Percentiles rank a stretch among this genome's conserved stretches.
Conservation (phyloP, 768 basidiomycete species). For the Kwoniella shandongensis region DNA sequence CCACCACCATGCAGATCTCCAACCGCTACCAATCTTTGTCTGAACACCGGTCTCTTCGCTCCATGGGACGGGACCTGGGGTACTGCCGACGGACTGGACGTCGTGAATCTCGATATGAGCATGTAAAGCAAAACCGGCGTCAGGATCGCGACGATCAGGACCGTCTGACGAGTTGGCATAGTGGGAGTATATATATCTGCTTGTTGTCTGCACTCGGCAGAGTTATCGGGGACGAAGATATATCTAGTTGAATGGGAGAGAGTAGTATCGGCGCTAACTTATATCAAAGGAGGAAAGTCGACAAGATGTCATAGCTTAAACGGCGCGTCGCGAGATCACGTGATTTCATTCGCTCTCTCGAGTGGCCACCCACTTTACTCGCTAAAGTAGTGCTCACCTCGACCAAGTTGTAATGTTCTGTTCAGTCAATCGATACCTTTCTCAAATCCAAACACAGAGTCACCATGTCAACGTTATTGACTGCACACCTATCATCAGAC, state of each 20-base stretch:
- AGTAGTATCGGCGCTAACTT: background rate
- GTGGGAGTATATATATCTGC: too few species aligned
- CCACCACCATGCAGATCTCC: constrained; percentile 80
- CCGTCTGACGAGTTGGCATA: constrained; percentile 10
- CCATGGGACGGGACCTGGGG: constrained; percentile 4
- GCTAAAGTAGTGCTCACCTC: too few species aligned
- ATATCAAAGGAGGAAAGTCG: background rate
- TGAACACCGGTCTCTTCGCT: constrained; percentile 13
- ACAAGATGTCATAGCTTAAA: background rate
- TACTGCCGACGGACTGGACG: background rate
- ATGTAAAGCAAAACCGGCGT: constrained; percentile 8
- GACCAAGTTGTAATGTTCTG: too few species aligned
- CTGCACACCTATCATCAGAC: constrained; percentile 30
- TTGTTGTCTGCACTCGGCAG: background rate
- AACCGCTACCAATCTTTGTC: constrained; percentile 67
- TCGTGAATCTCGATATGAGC: constrained; percentile 2
- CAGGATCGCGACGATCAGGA: constrained; percentile 4
- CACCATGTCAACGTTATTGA: constrained; percentile 38
- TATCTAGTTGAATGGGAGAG: background rate
- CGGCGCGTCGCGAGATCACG: background rate
- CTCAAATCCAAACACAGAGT: too few species aligned
- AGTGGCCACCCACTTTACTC: too few species aligned
- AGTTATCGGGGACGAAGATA: too few species aligned
- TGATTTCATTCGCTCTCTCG: background rate
- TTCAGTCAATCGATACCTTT: background rate